Conservation (phyloP, 768 basidiomycete species). For the Dioszegia aurantiaca region DNA sequence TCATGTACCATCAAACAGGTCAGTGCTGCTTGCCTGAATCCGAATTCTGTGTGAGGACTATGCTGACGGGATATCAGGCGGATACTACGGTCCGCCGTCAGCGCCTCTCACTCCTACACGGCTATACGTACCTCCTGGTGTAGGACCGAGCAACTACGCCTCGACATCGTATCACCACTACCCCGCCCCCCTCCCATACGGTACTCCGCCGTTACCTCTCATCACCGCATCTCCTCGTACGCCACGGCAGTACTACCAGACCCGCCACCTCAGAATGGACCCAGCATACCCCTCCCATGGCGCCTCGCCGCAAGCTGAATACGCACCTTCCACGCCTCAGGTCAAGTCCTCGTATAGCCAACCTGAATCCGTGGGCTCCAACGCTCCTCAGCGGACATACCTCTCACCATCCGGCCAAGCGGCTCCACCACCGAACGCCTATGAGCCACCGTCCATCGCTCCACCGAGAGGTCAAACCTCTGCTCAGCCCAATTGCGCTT, state of each 20-base stretch:
- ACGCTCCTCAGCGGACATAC: not conserved
- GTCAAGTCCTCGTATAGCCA: not conserved
- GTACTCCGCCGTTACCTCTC: not conserved
- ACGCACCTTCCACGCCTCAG: conserved; percentile 1
- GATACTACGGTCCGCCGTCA: not conserved
- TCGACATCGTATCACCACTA: not conserved
- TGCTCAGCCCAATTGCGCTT: not conserved
- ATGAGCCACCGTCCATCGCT: not conserved
- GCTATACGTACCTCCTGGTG: not conserved
- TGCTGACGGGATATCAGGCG: not conserved
- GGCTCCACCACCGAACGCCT: not conserved
- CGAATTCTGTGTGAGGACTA: too few species aligned
- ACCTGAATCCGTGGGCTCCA: conserved; percentile 7
- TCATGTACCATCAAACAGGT: conserved; percentile 6
- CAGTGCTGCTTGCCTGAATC: too few species aligned
- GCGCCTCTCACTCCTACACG: conserved; percentile 2
- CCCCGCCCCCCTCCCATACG: not conserved
- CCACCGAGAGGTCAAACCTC: not conserved
- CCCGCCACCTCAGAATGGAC: conserved; percentile 4
- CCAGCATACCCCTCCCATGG: conserved; percentile 5
- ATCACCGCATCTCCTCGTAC: not conserved
- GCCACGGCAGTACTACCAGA: not conserved
- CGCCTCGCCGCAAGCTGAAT: conserved; percentile 7
- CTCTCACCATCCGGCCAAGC: not conserved
- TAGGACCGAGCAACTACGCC: not conserved